phyloP scores from a whole-genome alignment of 352 stramenopile genomes.

The Blastocystis sp. region DNA sequence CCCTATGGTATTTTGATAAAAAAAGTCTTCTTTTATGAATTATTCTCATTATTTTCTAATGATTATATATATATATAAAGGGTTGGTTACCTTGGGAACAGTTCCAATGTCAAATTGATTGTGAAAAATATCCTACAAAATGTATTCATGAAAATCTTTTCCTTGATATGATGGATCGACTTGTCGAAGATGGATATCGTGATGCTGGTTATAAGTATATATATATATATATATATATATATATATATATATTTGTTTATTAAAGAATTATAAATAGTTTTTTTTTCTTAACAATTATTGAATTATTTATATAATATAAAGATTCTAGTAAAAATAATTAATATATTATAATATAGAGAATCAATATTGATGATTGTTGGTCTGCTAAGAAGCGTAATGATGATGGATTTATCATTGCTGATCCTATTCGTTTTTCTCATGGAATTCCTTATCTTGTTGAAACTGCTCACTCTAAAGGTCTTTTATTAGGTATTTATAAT shows the following conservation, averaged over 20 bases:
- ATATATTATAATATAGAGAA: too few species aligned
- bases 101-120: constrained; percentile 47
- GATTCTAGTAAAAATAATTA: too few species aligned
- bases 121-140: constrained; percentile 37
- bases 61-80: neutral
- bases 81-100: constrained; percentile 46
- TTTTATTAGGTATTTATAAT: constrained; percentile 46
- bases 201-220: constrained; percentile 45
- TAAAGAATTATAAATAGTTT: too few species aligned
- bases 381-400: constrained; percentile 26
- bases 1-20: constrained; percentile 41
- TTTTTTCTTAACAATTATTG: too few species aligned
- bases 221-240: constrained; percentile 46
- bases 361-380: constrained; percentile 42
- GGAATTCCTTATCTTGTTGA: constrained; percentile 38
- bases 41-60: neutral
- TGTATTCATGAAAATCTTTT: constrained; percentile 42
- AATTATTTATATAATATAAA: too few species aligned
- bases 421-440: constrained; percentile 43
- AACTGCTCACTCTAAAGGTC: constrained; percentile 39
- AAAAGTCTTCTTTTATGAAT: neutral
- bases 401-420: constrained; percentile 35
- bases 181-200: constrained; percentile 39
- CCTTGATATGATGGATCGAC: constrained; percentile 38
- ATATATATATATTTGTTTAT: too few species aligned